A percentile compares a stretch with the other conserved stretches of the same genome.
phyloP scores from a whole-genome alignment of 2,329 filamentous ascomycete species.

The Chrysosporium queenslandicum region DNA sequence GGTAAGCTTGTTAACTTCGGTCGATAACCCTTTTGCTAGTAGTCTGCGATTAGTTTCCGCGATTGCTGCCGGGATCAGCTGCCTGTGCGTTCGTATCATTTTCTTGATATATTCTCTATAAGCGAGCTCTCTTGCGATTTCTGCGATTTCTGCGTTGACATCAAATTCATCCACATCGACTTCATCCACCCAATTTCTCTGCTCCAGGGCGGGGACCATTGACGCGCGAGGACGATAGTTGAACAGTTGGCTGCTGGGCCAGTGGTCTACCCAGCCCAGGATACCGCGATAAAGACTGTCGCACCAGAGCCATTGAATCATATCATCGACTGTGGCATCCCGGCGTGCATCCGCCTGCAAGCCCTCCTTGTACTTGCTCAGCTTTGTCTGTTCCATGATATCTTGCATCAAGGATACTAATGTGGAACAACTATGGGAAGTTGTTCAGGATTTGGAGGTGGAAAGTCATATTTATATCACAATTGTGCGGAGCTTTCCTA shows the following conservation, averaged over 20 bases:
- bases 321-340: slow-evolving; percentile 12
- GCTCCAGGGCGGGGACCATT: neutral
- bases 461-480: neutral
- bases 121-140: neutral
- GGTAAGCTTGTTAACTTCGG: slow-evolving; percentile 12
- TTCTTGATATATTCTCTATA: slow-evolving; percentile 11
- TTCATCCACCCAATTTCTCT: neutral
- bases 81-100: slow-evolving; percentile 12
- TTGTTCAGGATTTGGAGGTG: no score
- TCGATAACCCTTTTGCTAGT: slow-evolving; percentile 7
- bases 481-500: neutral
- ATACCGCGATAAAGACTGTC: slow-evolving; percentile 14
- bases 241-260: slow-evolving; percentile 5
- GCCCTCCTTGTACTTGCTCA: neutral
- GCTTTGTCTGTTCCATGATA: neutral
- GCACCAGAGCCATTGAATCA: slow-evolving; percentile 16
- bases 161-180: neutral
- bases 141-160: neutral
- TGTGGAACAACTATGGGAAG: no score
- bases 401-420: neutral
- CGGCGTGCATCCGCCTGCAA: no score
- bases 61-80: slow-evolving; percentile 12
- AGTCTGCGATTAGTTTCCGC: slow-evolving; percentile 13
- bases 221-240: neutral
- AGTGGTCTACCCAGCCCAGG: slow-evolving; percentile 14